Percentiles rank a stretch among this genome's conserved stretches.
These are phyloP conservation scores for Gossypium gossypioides DNA, from an alignment of 441 rosid species.

Conservation along the genomic window DNA sequence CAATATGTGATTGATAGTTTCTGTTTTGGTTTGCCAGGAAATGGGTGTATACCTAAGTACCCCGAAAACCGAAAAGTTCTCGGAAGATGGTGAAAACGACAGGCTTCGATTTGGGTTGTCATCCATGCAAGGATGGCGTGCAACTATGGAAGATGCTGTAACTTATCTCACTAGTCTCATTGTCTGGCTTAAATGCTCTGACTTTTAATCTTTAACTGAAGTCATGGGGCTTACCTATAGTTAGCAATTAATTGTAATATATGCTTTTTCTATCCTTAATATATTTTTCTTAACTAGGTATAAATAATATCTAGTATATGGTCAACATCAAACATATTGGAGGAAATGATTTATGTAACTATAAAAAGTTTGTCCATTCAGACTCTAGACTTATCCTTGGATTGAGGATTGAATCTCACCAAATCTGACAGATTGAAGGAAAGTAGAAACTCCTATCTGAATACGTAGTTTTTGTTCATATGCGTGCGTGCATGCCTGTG, in stretches of 20 bases:
- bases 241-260: background rate
- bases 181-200: background rate
- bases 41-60: conserved; percentile 59
- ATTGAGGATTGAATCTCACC: background rate
- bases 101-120: conserved; percentile 45
- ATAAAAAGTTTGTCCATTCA: background rate
- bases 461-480: background rate
- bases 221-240: background rate
- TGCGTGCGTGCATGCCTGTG: background rate
- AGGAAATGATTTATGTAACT: background rate
- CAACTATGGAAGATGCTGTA: conserved; percentile 68
- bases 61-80: conserved; percentile 58
- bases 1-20: background rate
- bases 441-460: background rate
- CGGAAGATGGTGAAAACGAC: conserved; percentile 48
- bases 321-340: background rate
- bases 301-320: background rate
- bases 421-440: background rate
- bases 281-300: background rate
- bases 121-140: conserved; percentile 67
- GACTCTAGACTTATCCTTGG: background rate
- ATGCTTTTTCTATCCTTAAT: background rate
- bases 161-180: conserved; percentile 13
- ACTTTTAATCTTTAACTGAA: background rate
- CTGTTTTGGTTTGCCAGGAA: conserved; percentile 12